Base-by-base conservation (phyloP, 768 basidiomycete species). In the Epithele typhae region DNA sequence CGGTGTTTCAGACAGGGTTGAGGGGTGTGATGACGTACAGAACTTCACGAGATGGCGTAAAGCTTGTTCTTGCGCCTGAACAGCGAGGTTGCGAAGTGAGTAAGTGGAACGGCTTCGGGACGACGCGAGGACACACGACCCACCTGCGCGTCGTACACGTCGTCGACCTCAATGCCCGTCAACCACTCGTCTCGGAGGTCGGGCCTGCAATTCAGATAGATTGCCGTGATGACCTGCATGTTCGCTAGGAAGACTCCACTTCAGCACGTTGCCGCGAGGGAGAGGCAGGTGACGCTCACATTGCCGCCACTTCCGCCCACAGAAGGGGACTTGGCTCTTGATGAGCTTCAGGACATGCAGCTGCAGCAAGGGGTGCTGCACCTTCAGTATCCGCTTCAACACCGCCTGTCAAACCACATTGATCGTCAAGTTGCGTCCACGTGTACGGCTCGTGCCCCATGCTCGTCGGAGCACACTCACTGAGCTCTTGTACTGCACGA, bases 191-290 rank as follows among this genome's bases (percentile, higher is more conserved):
- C 96, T 17, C 95, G 79, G 34, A 99, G 75, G 61, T 98, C 95
- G 7, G 96, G 96, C 43, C 96, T 79, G 62, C 94, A 97, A 60
- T 97, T 96, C 48, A 98, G 73, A 65, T 99, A 99, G 54, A 99
- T 97, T 15, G 94, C 84, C 8, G 96, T 99, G 57, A 99, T 98
- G 46, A 98, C 90, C 68, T 99, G 98, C 96, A 99, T 99, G 65
- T 98, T 99, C 18, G 92, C 95, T 98, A 60, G 12, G 32, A 30
- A 7, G 27, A 14, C 27, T 7, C 27, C 27, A 14, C 27, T n/a
- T 30, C 27, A 30, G 27, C 27, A 7, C 27, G 14, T 33, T 45
- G 37, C 50, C 41, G 25, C 27, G 32, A 25, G 37, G 17, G 14
- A 14, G 34, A 43, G 46, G 43, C 39, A 40, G 23, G 40, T 36